Evolutionary conservation across 768 basidiomycete genomes (phyloP), one percentile per base, ranked within the genome.

Genomic region (Suillus tomentosus): DNA sequence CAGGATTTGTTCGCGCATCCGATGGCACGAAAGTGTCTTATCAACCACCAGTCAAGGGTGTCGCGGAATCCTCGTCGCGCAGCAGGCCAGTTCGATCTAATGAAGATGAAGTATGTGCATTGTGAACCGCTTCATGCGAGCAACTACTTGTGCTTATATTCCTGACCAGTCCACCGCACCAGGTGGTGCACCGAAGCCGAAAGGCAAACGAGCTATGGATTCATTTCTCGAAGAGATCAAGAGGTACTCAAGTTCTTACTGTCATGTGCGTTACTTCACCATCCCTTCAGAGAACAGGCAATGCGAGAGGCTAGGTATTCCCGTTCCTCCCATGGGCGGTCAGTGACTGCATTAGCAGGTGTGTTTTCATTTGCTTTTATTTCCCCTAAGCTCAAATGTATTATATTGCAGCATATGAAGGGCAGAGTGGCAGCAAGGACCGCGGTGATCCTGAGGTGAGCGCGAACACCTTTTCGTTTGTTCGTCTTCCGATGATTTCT

Each of bases 131-230:
- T 19, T 27, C 27, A 42, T 58, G 24, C 39, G 39, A 57, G 27
- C 17, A 67, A n/a, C 10, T 24, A n/a, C 66, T 59, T 53, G 61
- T 31, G 37, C 55, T 40, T 24, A 58, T 40, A 22, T 37, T 58
- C 34, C 39, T 62, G 17, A 39, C 53, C 60, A 89, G 84, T 81
- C 83, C 0, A 84, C 85, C n/a, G 88, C 92, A 27, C 86, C 89
- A 15, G 64, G 74, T 27, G 72, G 71, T 64, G 79, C 74, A 6
- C 84, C 88, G 1, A 94, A 88, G 73, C 89, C 92, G 0, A 97
- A 94, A 74, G 97, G 97, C 3, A 97, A 94, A 74, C 87, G 96
- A 59, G 94, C 92, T 1, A 99, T 99, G 94, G 96, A 98, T 76
- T 78, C 89, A 2, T 99, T 99, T 74, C 80, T 99, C 59, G 95